These are phyloP conservation scores for Boletus patriciae DNA, from an alignment of 768 basidiomycete species.

Conservation along the genomic window DNA sequence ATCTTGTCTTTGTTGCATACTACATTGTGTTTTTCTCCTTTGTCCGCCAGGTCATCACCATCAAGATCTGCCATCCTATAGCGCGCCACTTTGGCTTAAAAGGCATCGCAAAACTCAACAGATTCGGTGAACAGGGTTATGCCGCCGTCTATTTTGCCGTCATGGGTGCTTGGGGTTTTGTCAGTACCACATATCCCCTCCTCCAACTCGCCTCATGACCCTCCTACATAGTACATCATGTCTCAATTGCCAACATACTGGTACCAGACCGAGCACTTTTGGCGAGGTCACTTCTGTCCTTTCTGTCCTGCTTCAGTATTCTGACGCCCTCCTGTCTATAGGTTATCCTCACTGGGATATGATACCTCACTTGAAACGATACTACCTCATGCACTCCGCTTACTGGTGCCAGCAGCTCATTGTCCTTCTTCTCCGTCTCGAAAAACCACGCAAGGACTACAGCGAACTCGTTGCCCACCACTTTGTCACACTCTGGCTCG, in stretches of 20 bases:
- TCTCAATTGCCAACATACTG: constrained; percentile 76
- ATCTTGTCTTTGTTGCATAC: constrained; percentile 78
- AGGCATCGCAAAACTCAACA: constrained; percentile 62
- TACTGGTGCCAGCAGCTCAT: constrained; percentile 96
- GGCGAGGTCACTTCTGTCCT: constrained; percentile 57
- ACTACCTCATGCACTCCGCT: constrained; percentile 90
- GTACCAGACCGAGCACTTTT: constrained; percentile 81
- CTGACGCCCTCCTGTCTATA: constrained; percentile 27
- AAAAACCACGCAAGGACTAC: constrained; percentile 95
- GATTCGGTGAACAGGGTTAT: constrained; percentile 93
- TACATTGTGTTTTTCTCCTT: constrained; percentile 89
- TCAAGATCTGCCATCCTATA: constrained; percentile 64
- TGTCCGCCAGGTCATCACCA: constrained; percentile 70
- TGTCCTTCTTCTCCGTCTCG: constrained; percentile 78
- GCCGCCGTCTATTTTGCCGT: constrained; percentile 75
- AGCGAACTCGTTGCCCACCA: constrained; percentile 87
- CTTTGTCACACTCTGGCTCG: constrained; percentile 90
- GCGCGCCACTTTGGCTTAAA: constrained; percentile 72
- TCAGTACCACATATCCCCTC: constrained; percentile 38
- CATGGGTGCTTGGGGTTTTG: constrained; percentile 75
- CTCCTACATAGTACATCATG: constrained; percentile 72
- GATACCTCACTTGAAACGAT: constrained; percentile 79
- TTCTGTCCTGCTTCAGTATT: background rate
- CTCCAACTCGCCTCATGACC: background rate
- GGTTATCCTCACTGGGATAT: constrained; percentile 91